These are phyloP conservation scores for Backusella parvicylindrica DNA, from an alignment of 192 early-diverging fungal species.

Conservation along the genomic window DNA sequence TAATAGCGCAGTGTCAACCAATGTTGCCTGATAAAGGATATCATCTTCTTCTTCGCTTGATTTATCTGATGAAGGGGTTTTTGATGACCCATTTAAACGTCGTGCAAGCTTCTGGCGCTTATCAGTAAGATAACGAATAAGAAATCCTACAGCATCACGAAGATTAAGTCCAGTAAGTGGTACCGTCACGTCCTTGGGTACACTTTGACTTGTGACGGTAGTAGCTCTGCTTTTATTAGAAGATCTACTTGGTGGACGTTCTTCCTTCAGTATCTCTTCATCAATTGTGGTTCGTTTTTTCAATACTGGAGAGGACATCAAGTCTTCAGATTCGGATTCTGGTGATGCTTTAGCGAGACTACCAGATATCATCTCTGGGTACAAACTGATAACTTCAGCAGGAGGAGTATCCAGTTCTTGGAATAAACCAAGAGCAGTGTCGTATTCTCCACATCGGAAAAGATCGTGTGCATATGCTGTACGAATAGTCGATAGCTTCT, in stretches of 20 bases:
- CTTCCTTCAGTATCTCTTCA: constrained; percentile 9
- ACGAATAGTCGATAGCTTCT: constrained; percentile 59
- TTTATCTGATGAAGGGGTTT: constrained; percentile 25
- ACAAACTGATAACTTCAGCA: constrained; percentile 64
- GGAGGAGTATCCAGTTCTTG: constrained; percentile 63
- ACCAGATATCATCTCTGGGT: constrained; percentile 67
- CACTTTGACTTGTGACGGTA: constrained; percentile 13
- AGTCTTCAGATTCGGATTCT: constrained; percentile 23
- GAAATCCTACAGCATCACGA: constrained; percentile 50
- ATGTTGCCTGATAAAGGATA: constrained; percentile 49
- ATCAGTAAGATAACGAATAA: constrained; percentile 88
- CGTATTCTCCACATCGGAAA: constrained; percentile 62
- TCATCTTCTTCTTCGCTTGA: constrained; percentile 32
- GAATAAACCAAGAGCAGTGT: constrained; percentile 63
- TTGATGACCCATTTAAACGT: constrained; percentile 32
- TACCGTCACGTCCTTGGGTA: constrained; percentile 7
- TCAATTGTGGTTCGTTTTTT: constrained; percentile 1
- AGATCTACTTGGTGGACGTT: constrained; percentile 6
- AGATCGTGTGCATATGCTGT: constrained; percentile 68
- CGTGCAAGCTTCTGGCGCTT: constrained; percentile 75
- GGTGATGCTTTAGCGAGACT: constrained; percentile 38
- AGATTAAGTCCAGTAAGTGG: constrained; percentile 48
- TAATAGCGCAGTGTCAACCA: constrained; percentile 88
- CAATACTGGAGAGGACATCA: not conserved
- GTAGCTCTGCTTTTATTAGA: constrained; percentile 6